These are phyloP conservation scores for Paradendryphiella salina DNA, from an alignment of 2,329 filamentous ascomycete species.

Conservation along the genomic window DNA sequence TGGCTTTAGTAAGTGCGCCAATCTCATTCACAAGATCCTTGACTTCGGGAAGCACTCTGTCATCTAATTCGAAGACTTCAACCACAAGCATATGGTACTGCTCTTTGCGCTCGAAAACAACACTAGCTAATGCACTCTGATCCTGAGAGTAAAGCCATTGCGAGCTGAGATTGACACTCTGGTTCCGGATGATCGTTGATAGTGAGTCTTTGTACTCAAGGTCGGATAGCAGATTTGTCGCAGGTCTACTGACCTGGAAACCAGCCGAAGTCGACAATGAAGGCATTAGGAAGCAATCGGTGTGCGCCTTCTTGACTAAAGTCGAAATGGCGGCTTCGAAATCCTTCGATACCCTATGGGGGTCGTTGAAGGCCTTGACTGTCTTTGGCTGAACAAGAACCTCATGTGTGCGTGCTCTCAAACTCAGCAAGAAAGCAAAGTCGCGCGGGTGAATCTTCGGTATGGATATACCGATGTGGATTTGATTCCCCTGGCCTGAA, in stretches of 20 bases:
- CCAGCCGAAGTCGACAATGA: constrained; percentile 20
- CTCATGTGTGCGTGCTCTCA: constrained; percentile 24
- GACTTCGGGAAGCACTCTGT: background rate
- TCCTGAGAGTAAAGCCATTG: constrained; percentile 32
- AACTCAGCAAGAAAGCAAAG: constrained; percentile 32
- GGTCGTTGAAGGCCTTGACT: constrained; percentile 19
- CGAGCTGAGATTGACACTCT: constrained; percentile 19
- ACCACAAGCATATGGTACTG: background rate
- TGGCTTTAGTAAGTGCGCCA: background rate
- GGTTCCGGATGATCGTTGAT: constrained; percentile 20
- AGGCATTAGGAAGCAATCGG: constrained; percentile 27
- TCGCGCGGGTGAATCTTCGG: constrained; percentile 32
- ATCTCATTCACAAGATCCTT: background rate
- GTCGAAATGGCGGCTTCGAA: constrained; percentile 19
- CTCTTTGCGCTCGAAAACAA: background rate
- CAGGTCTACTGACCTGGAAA: constrained; percentile 28
- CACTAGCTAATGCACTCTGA: constrained; percentile 29
- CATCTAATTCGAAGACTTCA: background rate
- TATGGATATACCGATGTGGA: constrained; percentile 34
- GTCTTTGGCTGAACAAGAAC: constrained; percentile 26
- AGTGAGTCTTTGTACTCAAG: constrained; percentile 32
- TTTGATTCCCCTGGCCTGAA: constrained; percentile 10
- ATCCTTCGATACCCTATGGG: constrained; percentile 14
- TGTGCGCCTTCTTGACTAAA: constrained; percentile 9
- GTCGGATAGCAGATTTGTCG: constrained; percentile 21